A percentile compares a stretch with the other conserved stretches of the same genome.
Evolutionary conservation across 1,284 basidiomycete genomes (phyloP).

Genomic region (Entoloma clypeatum): DNA sequence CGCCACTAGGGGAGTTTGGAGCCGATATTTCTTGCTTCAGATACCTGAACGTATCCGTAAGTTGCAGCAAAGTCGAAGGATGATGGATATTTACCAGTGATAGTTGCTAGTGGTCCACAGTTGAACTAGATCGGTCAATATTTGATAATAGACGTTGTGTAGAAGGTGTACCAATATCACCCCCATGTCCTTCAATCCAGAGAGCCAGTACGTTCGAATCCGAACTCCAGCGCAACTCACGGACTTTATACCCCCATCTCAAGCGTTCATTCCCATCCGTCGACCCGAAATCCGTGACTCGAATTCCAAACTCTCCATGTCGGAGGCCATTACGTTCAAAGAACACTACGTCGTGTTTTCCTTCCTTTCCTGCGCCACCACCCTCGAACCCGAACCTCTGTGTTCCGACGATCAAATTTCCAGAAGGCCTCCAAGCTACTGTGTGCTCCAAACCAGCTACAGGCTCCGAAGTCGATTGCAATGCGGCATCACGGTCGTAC

Average conservation of each 20-base stretch:
- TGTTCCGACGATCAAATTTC: conserved; percentile 79
- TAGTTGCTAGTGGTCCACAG: conserved; percentile 96
- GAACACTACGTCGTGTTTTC: conserved; percentile 87
- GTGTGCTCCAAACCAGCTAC: conserved; percentile 80
- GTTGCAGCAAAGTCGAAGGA: neutral
- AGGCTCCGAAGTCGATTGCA: conserved; percentile 85
- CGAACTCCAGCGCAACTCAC: conserved; percentile 82
- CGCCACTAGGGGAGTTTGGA: conserved; percentile 26
- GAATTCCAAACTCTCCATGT: conserved; percentile 84
- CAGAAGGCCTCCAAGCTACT: conserved; percentile 86
- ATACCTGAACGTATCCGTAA: conserved; percentile 53
- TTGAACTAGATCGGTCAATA: conserved; percentile 58
- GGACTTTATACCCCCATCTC: conserved; percentile 66
- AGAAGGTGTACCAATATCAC: conserved; percentile 61
- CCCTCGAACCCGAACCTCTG: conserved; percentile 80
- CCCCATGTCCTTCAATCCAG: conserved; percentile 72
- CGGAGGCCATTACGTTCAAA: conserved; percentile 94
- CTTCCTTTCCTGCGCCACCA: conserved; percentile 63
- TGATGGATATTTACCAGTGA: conserved; percentile 65
- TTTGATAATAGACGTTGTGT: conserved; percentile 2
- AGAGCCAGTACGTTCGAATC: conserved; percentile 86
- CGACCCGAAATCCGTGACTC: conserved; percentile 29
- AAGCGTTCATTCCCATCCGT: conserved; percentile 29
- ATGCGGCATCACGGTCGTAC: conserved; percentile 74
- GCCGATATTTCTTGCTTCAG: conserved; percentile 84